These are phyloP conservation scores for Hondaea fermentalgiana DNA, from an alignment of 108 stramenopile species.

Conservation along the genomic window DNA sequence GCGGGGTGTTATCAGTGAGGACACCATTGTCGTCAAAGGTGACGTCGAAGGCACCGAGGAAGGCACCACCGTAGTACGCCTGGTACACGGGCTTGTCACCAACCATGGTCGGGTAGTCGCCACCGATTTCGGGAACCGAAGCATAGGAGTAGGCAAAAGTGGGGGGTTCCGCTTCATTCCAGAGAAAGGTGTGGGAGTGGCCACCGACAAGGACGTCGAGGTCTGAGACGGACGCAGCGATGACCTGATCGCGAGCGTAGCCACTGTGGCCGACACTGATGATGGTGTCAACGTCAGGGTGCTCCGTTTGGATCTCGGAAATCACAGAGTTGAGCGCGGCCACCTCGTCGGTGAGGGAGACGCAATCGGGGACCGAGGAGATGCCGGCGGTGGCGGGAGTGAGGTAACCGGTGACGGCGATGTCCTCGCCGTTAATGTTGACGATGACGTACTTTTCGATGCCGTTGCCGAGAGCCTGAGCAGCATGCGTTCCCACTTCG, in stretches of 20 bases:
- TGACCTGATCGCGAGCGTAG: background rate
- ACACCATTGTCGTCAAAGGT: background rate
- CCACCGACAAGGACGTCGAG: background rate
- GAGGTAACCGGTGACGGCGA: background rate
- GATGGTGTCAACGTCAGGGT: background rate
- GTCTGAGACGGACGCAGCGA: background rate
- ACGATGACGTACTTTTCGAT: background rate
- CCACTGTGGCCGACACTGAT: background rate
- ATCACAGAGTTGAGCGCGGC: background rate
- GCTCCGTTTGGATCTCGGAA: background rate
- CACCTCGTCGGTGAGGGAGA: background rate
- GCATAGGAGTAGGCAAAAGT: background rate
- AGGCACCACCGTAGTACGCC: background rate
- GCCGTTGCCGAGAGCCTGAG: background rate
- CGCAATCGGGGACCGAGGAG: background rate
- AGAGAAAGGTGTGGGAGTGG: slow-evolving; percentile 5
- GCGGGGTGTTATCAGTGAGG: background rate
- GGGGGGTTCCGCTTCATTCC: background rate
- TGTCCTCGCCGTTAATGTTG: background rate
- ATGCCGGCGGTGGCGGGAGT: background rate
- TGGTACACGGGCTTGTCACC: background rate
- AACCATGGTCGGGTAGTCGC: slow-evolving; percentile 2
- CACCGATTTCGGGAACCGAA: background rate
- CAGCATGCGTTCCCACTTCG: background rate
- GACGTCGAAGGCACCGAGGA: background rate